Base-by-base conservation (phyloP, 495 filamentous ascomycete genomes). In the Hypoxylon rickii region DNA sequence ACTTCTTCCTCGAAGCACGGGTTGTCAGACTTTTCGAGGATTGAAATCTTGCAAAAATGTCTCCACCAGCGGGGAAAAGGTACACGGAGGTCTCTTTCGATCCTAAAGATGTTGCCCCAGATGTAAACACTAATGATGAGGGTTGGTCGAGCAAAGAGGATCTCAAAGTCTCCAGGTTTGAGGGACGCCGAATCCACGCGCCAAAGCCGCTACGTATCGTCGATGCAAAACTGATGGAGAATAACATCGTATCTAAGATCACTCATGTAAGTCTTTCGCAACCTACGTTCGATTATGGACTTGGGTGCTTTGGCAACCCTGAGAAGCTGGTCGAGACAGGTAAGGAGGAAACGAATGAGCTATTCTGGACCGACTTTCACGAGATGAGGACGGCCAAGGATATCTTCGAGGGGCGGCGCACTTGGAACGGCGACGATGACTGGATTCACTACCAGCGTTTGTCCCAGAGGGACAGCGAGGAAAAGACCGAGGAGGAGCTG, bases 261-360 rank as follows among this genome's bases (percentile, higher is more conserved):
- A 22, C 40, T 11, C 39, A 26, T 1, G n/a, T 29, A n/a, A 47
- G 16, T 18, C 15, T 46, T 21, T 7, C 34, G 2, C 19, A 26
- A 3, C 51, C 51, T 1, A 46, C 12, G 2, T 51, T 47, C 4
- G 58, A 61, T 15, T 55, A 21, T 8, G 58, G 58, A 19, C 34
- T 61, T 11, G 51, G 47, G 18, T 55, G 47, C 16, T 61, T 61
- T 12, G 51, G 51, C 3, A 51, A 61, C 26, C 8, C 52, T 20
- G 38, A 34, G 1, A 61, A 56, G 31, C 20, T 61, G 1, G 51
- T 56, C 7, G 58, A 61, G 2, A 52, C 58, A 10, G 45, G 51
- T 11, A 51, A 48, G 29, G 41, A 40, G 1, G 47, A 61, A 15
- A 11, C 22, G n/a, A n/a, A 10, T 8, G 31, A 44, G 2, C 50